Evolutionary conservation across 345 rosid genomes (phyloP), one percentile per base, ranked within the genome.

Genomic region (Streptanthus diversifolius): DNA sequence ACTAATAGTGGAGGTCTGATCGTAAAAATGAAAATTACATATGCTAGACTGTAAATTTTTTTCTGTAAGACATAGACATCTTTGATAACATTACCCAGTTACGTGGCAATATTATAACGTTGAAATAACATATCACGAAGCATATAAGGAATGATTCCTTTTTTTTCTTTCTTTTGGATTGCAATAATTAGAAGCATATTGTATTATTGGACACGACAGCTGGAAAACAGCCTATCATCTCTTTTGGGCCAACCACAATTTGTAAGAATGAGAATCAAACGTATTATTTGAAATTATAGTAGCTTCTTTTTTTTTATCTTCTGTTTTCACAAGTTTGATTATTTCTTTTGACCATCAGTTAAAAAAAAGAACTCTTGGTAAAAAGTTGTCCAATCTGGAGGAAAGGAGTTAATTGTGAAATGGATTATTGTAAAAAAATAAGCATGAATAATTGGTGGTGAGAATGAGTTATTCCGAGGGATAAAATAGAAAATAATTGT

Each of bases 401-500:
- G 36, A 5, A 30, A 30, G 33, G 8, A 30, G 33, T 30, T 30
- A 0, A 30, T 30, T 49, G 54, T 49, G 27, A 36, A 51, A 35
- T 19, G 17, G 22, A 7, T 36, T 24, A 21, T 66, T 51, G 32
- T 36, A 12, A 37, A 24, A 7, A 66, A 66, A 10, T 19, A 48
- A 48, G 11, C 10, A 47, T 3, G 33, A 36, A 57, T 19, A 21
- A 21, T 19, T 66, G 60, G 55, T 37, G 63, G 52, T 64, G 66
- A 47, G 21, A 18, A 36, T 36, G 58, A 66, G 13, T 41, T 52
- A 7, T 68, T 52, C 40, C 79, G 48, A 52, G 14, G 63, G 49
- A 30, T 45, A 59, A 74, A 67, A 12, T 51, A 30, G 37, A 58
- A 39, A 39, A 37, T 57, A 61, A 22, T 74, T 59, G 49, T 67